Evolutionary conservation across 345 rosid genomes (phyloP), one percentile per base, ranked within the genome.

Genomic region (Bretschneidera sinensis): DNA sequence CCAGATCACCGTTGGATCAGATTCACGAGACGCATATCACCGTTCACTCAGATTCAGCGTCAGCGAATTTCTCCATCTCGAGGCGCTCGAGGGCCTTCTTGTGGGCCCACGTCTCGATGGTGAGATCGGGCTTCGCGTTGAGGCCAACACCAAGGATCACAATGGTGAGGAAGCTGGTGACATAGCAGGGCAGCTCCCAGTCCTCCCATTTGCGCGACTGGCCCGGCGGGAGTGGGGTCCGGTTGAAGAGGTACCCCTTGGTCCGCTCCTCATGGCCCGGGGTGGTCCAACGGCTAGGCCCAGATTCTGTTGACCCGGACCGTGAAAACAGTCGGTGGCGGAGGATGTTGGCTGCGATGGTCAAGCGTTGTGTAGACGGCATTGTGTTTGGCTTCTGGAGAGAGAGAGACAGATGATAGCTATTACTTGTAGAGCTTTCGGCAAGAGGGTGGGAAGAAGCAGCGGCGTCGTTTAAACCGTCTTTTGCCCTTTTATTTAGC

Each of bases 41-140:
- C 60, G 2, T 61, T 71, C 48, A 76, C 68, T 63, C 73, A 0
- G 70, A 59, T 21, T 68, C 70, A 0, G 35, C 77, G 6, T 70
- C 53, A 13, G 79, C 71, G 45, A 71, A 64, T 62, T 83, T 82
- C 85, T 92, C 97, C 80, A 66, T 57, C 75, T 87, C 72, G 34
- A 90, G 90, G 24, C 97, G 86, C 59, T 87, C 96, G 17, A 90
- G 76, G 45, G 99, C 99, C 71, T 94, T 94, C 81, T 88, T 82
- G 76, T 94, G 97, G 20, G 95, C 99, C 99, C 99, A 94, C 57
- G 96, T 94, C 83, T 94, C 99, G 72, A 94, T 90, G 34, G 97
- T 79, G 63, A 94, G 96, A 86, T 94, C 98, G 57, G 98, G 98
- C 76, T 92, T 92, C 49, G 97, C 97, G 54, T 89, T 92, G 68